Conservation (phyloP, 2,329 filamentous ascomycete genomes). For the Fusarium sterilihyphosum region DNA sequence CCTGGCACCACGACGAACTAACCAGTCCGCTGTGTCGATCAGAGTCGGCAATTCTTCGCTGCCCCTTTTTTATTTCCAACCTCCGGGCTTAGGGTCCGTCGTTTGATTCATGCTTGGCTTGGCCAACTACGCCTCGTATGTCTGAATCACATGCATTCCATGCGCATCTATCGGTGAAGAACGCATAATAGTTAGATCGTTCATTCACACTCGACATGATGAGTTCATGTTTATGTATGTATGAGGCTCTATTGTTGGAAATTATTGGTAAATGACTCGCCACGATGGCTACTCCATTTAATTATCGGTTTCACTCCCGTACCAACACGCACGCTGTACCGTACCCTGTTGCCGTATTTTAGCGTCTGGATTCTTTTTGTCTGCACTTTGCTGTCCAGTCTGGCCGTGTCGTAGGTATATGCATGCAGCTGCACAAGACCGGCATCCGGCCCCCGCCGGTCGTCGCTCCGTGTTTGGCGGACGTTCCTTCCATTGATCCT, state of each 20-base stretch:
- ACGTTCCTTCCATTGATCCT: slow-evolving; percentile 15
- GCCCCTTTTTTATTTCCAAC: slow-evolving; percentile 26
- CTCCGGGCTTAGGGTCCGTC: background rate
- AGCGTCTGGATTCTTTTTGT: slow-evolving; percentile 26
- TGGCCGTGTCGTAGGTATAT: slow-evolving; percentile 3
- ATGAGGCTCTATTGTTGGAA: background rate
- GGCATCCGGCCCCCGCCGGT: slow-evolving; percentile 41
- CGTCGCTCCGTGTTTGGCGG: slow-evolving; percentile 23
- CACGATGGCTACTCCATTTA: slow-evolving; percentile 12
- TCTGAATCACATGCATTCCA: slow-evolving; percentile 29
- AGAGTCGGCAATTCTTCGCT: slow-evolving; percentile 28
- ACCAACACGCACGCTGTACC: slow-evolving; percentile 2
- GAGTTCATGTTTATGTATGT: background rate
- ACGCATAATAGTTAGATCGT: background rate
- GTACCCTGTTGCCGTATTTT: slow-evolving; percentile 10
- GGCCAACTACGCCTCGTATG: background rate
- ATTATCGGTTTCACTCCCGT: slow-evolving; percentile 16
- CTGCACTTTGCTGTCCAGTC: slow-evolving; percentile 18
- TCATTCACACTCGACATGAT: background rate
- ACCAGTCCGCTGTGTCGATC: slow-evolving; percentile 34
- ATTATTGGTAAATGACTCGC: slow-evolving; percentile 28
- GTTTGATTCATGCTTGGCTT: slow-evolving; percentile 21
- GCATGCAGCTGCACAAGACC: slow-evolving; percentile 40
- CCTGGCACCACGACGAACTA: slow-evolving; percentile 25
- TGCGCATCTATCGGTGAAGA: background rate